Conservation (phyloP, 306 rosid genomes). For the Prunus campanulata region DNA sequence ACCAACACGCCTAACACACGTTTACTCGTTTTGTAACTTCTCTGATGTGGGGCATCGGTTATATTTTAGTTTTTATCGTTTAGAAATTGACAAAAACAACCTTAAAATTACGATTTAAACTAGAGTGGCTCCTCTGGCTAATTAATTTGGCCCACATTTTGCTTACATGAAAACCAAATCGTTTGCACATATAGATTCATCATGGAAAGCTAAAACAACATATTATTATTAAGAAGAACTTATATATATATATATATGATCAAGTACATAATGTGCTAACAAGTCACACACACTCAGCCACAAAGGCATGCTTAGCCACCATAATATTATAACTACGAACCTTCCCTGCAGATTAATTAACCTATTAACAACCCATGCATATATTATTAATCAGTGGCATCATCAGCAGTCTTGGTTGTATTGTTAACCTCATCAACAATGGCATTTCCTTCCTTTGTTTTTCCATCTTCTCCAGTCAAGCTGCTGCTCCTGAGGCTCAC, state of each 20-base stretch:
- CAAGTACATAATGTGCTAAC: neutral
- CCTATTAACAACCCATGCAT: no score
- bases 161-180: no score
- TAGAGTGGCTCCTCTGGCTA: no score
- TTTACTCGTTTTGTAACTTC: no score
- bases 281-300: neutral
- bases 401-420: constrained; percentile 1
- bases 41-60: no score
- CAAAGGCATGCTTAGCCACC: neutral
- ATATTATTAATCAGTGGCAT: neutral
- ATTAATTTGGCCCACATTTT: no score
- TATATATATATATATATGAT: neutral
- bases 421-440: neutral
- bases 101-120: no score
- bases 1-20: no score
- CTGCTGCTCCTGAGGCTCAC: neutral
- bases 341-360: no score
- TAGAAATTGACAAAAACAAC: no score
- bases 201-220: neutral
- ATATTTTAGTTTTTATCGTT: no score
- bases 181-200: no score
- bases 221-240: neutral
- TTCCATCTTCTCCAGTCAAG: neutral
- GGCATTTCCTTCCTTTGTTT: neutral
- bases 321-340: neutral